Base-by-base conservation (phyloP, 1,284 basidiomycete species). In the Cryptococcus sp. region DNA sequence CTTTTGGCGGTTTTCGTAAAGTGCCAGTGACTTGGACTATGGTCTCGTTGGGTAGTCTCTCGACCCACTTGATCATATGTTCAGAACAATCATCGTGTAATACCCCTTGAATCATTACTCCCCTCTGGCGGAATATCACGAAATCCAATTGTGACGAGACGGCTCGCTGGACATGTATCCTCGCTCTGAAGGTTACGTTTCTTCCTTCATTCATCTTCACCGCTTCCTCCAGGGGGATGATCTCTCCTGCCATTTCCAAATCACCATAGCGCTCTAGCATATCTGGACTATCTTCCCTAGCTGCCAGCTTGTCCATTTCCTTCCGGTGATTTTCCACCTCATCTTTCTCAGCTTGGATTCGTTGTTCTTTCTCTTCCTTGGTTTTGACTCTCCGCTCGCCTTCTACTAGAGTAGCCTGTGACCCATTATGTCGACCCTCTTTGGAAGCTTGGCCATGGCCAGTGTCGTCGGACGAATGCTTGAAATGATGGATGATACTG, bases 21-120 rank as follows among this genome's bases (percentile, higher is more conserved):
- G 56, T 69, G 18, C 78, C 79, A 55, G 76, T 67, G 37, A 81
- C 76, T 46, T 75, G 69, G 2, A 80, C 78, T 49, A 80, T 75
- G 7, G 75, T 73, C 63, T 80, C 79, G 24, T 70, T 61, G 24
- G 73, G 65, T n/a, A 80, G 59, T 9, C 69, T 60, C 25, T 75
- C 69, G 22, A 75, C 72, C 76, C 76, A 80, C 58, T 78, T 77
- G 54, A 78, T 70, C 77, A 80, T 80, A 55, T 78, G 75, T 53
- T 51, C 48, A 22, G 56, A 50, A 21, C 49, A 40, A 9, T 72
- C 66, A 16, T 19, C 16, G 14, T 19, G 36, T n/a, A 79, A 63
- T 14, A 79, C 73, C 22, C 75, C 77, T 60, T 79, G 78, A 14
- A 80, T 74, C n/a, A 75, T 78, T 49, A 74, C 62, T 31, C 71